phyloP scores from a whole-genome alignment of 2,329 filamentous ascomycete species.

The Tympanopsis confertula region DNA sequence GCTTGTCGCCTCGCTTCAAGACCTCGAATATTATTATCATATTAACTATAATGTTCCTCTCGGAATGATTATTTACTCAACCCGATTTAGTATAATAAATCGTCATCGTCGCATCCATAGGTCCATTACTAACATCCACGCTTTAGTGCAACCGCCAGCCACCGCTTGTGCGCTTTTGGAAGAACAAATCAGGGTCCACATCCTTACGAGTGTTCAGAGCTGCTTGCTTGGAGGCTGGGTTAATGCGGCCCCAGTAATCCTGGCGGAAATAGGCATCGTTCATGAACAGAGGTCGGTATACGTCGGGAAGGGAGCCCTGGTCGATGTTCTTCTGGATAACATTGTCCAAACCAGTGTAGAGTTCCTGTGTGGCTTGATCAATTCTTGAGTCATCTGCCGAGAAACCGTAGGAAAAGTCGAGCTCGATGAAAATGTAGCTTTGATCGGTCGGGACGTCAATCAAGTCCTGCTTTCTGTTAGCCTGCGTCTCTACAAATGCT shows the following conservation, averaged over 20 bases:
- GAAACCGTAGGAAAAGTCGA: constrained; percentile 26
- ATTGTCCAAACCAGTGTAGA: constrained; percentile 21
- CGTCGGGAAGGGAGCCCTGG: constrained; percentile 20
- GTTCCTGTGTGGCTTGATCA: constrained; percentile 21
- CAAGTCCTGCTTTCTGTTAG: constrained; percentile 15
- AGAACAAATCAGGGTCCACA: constrained; percentile 26
- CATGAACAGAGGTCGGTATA: constrained; percentile 30
- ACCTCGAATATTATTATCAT: no score
- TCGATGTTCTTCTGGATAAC: constrained; percentile 18
- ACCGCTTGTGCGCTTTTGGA: constrained; percentile 22
- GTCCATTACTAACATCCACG: no score
- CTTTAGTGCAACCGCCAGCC: constrained; percentile 17
- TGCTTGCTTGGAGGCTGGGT: constrained; percentile 12
- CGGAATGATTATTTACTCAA: no score
- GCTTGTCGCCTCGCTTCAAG: no score
- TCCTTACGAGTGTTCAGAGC: constrained; percentile 17
- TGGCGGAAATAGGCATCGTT: constrained; percentile 29
- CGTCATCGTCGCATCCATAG: no score
- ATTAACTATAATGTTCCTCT: no score
- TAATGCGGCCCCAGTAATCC: constrained; percentile 27
- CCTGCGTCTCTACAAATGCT: not conserved
- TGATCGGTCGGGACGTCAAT: constrained; percentile 23
- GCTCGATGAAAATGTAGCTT: constrained; percentile 29
- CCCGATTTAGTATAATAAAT: no score
- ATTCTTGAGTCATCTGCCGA: constrained; percentile 20